A percentile compares a stretch with the other conserved stretches of the same genome.
Evolutionary conservation across 2,329 filamentous ascomycete species (phyloP).

Genomic region (Escovopsis sp.): DNA sequence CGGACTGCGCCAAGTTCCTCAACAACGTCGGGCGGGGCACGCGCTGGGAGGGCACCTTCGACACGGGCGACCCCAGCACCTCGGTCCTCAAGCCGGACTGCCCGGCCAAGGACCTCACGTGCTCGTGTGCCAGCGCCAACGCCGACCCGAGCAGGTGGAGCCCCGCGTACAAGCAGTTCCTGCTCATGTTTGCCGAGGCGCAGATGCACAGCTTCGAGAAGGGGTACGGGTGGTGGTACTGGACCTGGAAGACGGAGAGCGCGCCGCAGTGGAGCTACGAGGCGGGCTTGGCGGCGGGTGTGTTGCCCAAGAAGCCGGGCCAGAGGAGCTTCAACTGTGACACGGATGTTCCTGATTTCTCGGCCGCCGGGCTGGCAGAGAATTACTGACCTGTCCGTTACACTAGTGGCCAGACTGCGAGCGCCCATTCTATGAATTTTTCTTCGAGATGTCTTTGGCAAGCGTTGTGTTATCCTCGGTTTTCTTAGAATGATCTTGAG

Average conservation of each 20-base stretch:
- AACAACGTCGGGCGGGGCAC: slow-evolving; percentile 83
- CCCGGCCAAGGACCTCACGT: slow-evolving; percentile 49
- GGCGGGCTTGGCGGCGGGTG: slow-evolving; percentile 59
- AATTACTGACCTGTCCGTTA: slow-evolving; percentile 4
- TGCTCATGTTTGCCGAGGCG: slow-evolving; percentile 82
- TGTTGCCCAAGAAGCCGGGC: slow-evolving; percentile 64
- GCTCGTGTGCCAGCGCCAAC: slow-evolving; percentile 65
- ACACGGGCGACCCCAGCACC: slow-evolving; percentile 47
- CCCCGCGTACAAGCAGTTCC: slow-evolving; percentile 65
- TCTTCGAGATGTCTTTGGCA: no score
- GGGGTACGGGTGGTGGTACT: slow-evolving; percentile 97
- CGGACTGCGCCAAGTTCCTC: slow-evolving; percentile 75
- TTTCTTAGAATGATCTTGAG: no score
- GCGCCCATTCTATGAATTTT: no score
- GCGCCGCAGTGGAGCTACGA: slow-evolving; percentile 89
- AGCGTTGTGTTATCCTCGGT: no score
- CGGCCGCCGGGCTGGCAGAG: slow-evolving; percentile 30
- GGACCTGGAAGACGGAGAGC: slow-evolving; percentile 90
- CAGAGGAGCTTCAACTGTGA: slow-evolving; percentile 56
- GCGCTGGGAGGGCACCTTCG: slow-evolving; percentile 80
- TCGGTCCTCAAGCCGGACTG: slow-evolving; percentile 59
- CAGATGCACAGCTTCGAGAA: slow-evolving; percentile 93
- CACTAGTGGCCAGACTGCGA: no score
- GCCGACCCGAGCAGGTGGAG: slow-evolving; percentile 55
- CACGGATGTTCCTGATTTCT: slow-evolving; percentile 38